phyloP scores from a whole-genome alignment of 1,284 basidiomycete species.

The Sanghuangporus sanghuang region DNA sequence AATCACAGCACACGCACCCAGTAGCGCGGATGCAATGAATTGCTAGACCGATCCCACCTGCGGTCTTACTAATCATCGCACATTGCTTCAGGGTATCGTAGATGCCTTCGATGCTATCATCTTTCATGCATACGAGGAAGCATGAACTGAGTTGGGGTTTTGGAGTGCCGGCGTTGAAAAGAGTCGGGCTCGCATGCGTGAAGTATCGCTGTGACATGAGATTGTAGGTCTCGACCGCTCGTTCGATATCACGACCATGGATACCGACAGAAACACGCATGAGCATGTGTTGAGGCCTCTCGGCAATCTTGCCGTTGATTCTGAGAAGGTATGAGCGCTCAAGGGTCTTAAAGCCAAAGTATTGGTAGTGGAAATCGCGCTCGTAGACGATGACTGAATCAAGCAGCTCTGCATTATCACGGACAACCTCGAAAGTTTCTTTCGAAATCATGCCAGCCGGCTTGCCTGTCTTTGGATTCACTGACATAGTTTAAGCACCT shows the following conservation, averaged over 20 bases:
- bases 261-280: conserved; percentile 99
- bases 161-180: conserved; percentile 98
- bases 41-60: conserved; percentile 94
- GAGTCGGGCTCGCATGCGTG: conserved; percentile 96
- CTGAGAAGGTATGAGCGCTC: conserved; percentile 97
- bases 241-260: conserved; percentile 87
- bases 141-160: conserved; percentile 94
- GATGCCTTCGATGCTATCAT: conserved; percentile 98
- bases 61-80: conserved; percentile 99
- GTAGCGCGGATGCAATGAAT: conserved; percentile 98
- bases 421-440: conserved; percentile 81
- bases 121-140: conserved; percentile 98
- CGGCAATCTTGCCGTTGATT: conserved; percentile 92
- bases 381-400: conserved; percentile 98
- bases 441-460: conserved; percentile 91
- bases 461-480: conserved; percentile 93
- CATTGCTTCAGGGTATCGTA: conserved; percentile 98
- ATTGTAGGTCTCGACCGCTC: conserved; percentile 88
- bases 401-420: conserved; percentile 77
- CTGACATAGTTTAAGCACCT: conserved; percentile 25
- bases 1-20: conserved; percentile 51
- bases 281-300: conserved; percentile 98
- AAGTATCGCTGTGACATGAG: conserved; percentile 97
- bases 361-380: conserved; percentile 97
- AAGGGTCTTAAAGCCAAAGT: conserved; percentile 98